Conservation (phyloP, 202 grass and related monocot genomes). For the Panicum virgatum region DNA sequence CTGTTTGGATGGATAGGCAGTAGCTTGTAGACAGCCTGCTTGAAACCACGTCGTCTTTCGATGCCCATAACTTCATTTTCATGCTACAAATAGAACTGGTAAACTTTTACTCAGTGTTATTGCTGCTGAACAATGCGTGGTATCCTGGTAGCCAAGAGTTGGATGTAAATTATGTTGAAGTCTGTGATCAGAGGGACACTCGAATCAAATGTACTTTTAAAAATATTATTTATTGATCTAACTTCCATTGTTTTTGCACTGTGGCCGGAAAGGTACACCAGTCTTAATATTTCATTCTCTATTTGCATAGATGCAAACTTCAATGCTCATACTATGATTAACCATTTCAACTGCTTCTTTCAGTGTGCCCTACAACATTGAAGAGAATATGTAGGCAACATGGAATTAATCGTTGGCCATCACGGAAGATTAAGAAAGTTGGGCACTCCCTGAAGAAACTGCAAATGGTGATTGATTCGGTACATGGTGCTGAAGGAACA, state of each 20-base stretch:
- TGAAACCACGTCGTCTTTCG: background rate
- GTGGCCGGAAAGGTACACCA: background rate
- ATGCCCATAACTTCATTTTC: background rate
- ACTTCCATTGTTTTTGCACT: background rate
- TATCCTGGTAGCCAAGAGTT: background rate
- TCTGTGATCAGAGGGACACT: background rate
- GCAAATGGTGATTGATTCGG: slow-evolving; percentile 88
- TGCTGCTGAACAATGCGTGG: background rate
- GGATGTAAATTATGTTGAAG: background rate
- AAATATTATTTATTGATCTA: slow-evolving; percentile 14
- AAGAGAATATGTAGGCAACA: slow-evolving; percentile 96
- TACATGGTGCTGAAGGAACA: slow-evolving; percentile 66
- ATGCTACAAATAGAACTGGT: background rate
- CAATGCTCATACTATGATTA: slow-evolving; percentile 24
- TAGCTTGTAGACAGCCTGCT: background rate
- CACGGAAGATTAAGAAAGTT: slow-evolving; percentile 94
- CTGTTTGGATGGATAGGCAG: background rate
- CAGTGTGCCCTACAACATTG: slow-evolving; percentile 95
- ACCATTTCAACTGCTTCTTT: slow-evolving; percentile 36
- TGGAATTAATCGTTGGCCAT: slow-evolving; percentile 92
- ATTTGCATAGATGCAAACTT: slow-evolving; percentile 30
- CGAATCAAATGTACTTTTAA: background rate
- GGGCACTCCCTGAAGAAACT: slow-evolving; percentile 86
- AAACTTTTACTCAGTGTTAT: background rate
- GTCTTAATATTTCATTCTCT: slow-evolving; percentile 24